Base-by-base conservation (phyloP, 257 asterid genomes). In the Solanum tarapatanum region DNA sequence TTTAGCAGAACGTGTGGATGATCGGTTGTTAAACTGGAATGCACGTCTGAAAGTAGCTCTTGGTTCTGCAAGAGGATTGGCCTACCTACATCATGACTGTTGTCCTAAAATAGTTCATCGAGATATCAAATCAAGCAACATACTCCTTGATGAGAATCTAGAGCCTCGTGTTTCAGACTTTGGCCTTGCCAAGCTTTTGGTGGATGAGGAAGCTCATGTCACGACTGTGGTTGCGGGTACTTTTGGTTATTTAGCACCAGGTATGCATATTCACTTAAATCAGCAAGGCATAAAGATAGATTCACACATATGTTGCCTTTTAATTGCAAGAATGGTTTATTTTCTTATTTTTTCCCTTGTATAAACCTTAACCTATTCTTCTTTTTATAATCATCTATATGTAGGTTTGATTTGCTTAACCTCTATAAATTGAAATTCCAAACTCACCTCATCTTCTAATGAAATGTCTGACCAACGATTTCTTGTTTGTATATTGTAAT, bases 141-240 rank as follows among this genome's bases (percentile, higher is more conserved):
- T 97, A 82, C 98, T 97, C 45, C 99, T 97, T 13, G 97, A 97
- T 84, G 99, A 94, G 90, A 94, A 95, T 86, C 94, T 95, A 24
- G 98, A 95, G 91, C 98, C 99, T 69, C 98, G 88, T 82, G 98
- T 97, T 87, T 95, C 99, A 1, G 99, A 97, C 89, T 97, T 97
- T 86, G 99, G 99, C 11, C 99, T 95, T 75, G 99, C 99, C 21
- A 95, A 97, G 87, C 96, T 97, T 24, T 90, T 97, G 92, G 98
- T 95, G 0, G 99, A 97, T 17, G 99, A 96, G 90, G 98, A 97
- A 83, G 94, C 97, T 84, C 99, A 97, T 90, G 96, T 97, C 70
- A 97, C 99, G 14, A 97, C 99, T 23, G 99, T 96, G 45, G 99
- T 96, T 87, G 99, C 99, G 2, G 99, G 99, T 86, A 96, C 99